A percentile compares a stretch with the other conserved stretches of the same genome.
phyloP scores from a whole-genome alignment of 192 early-diverging fungal species.

The Phlyctochytrium planicorne region DNA sequence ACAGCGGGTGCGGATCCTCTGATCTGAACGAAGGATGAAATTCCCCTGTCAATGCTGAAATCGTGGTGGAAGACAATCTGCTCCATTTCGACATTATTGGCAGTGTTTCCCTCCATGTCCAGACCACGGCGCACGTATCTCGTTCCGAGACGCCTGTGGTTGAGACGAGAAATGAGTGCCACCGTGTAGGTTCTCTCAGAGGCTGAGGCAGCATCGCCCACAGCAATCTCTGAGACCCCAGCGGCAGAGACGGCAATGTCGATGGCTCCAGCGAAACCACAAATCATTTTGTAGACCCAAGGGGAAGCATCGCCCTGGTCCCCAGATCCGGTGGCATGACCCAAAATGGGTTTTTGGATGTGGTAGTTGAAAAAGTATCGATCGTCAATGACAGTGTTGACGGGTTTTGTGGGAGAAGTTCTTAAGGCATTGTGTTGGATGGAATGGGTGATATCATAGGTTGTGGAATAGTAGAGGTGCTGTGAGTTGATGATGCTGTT shows the following conservation, averaged over 20 bases:
- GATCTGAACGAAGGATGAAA: constrained; percentile 49
- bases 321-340: constrained; percentile 14
- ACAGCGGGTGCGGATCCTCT: constrained; percentile 52
- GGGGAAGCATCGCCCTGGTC: constrained; percentile 25
- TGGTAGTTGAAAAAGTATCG: constrained; percentile 54
- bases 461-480: constrained; percentile 49
- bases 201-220: background rate
- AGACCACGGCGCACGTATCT: constrained; percentile 56
- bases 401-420: constrained; percentile 14
- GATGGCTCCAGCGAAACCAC: constrained; percentile 50
- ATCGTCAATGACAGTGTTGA: constrained; percentile 45
- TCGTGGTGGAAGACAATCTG: constrained; percentile 58
- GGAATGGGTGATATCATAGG: constrained; percentile 59
- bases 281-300: constrained; percentile 46
- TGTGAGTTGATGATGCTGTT: constrained; percentile 42
- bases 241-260: constrained; percentile 24
- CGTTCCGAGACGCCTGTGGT: constrained; percentile 45
- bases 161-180: constrained; percentile 47
- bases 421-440: constrained; percentile 50
- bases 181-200: constrained; percentile 37
- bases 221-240: background rate
- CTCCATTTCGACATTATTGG: constrained; percentile 62
- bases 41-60: constrained; percentile 30
- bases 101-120: constrained; percentile 51
- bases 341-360: constrained; percentile 34